phyloP scores from a whole-genome alignment of 352 stramenopile genomes.

The Phytopythium chamaehyphon region DNA sequence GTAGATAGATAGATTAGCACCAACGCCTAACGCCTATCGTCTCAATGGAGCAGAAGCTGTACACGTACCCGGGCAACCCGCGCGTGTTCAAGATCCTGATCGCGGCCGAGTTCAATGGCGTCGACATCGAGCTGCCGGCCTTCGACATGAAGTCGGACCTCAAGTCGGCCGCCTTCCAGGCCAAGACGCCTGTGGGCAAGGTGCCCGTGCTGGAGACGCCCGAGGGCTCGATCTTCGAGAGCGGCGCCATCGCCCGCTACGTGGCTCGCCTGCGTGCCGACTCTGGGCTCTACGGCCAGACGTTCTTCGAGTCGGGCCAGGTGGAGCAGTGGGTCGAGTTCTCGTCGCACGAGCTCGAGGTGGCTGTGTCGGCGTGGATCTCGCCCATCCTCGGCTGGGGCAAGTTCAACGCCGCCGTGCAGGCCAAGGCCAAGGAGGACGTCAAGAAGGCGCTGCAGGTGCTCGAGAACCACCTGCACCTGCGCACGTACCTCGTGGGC shows the following conservation, averaged over 20 bases:
- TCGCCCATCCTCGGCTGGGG: conserved; percentile 88
- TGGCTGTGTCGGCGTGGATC: conserved; percentile 84
- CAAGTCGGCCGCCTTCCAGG: conserved; percentile 68
- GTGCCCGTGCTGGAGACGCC: conserved; percentile 83
- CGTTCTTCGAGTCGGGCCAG: conserved; percentile 89
- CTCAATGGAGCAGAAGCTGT: conserved; percentile 64
- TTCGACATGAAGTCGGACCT: conserved; percentile 62
- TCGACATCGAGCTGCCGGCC: conserved; percentile 77
- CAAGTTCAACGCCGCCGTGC: conserved; percentile 69
- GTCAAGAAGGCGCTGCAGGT: conserved; percentile 80
- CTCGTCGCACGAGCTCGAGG: conserved; percentile 87
- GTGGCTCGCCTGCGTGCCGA: conserved; percentile 88
- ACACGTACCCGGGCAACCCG: conserved; percentile 88
- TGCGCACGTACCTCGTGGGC: conserved; percentile 91
- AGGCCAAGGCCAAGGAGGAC: conserved; percentile 88
- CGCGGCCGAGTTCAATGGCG: conserved; percentile 91
- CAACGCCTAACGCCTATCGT: not conserved
- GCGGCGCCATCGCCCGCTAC: conserved; percentile 92
- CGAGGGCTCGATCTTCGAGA: conserved; percentile 83
- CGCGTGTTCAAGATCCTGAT: conserved; percentile 94
- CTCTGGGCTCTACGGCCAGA: conserved; percentile 83
- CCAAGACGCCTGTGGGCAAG: conserved; percentile 89
- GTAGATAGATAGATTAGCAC: not conserved
- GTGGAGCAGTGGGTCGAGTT: conserved; percentile 95
- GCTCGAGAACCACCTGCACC: conserved; percentile 85